These are phyloP conservation scores for Dactylellina leptospora DNA, from an alignment of 2,329 filamentous ascomycete species.

Conservation along the genomic window DNA sequence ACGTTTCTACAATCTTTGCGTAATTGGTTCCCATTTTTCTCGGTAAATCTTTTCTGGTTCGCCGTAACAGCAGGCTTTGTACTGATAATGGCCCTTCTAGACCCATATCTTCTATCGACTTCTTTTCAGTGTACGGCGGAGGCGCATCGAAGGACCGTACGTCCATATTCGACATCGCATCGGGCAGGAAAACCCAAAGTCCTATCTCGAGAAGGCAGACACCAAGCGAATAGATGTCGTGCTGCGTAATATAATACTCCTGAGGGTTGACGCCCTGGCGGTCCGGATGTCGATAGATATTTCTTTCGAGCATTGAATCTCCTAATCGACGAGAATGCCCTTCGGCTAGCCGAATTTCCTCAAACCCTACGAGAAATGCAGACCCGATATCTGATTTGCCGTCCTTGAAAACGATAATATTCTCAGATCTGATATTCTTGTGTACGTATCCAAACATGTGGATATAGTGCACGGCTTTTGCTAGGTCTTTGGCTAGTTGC, in stretches of 20 bases:
- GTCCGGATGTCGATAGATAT: constrained; percentile 65
- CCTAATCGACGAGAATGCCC: constrained; percentile 56
- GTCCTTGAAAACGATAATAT: constrained; percentile 58
- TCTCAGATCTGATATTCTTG: constrained; percentile 64
- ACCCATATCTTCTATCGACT: background rate
- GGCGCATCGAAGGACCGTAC: background rate
- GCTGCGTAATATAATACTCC: constrained; percentile 64
- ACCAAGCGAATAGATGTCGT: constrained; percentile 68
- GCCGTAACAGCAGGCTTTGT: constrained; percentile 5
- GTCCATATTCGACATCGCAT: constrained; percentile 6
- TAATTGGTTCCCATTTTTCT: constrained; percentile 58
- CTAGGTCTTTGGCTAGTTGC: constrained; percentile 59
- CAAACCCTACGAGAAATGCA: constrained; percentile 63
- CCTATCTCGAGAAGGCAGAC: constrained; percentile 67
- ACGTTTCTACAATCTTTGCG: constrained; percentile 58
- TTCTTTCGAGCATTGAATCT: constrained; percentile 61
- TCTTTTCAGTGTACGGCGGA: constrained; percentile 3
- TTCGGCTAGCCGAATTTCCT: constrained; percentile 60
- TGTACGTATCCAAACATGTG: constrained; percentile 63
- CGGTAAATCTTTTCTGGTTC: constrained; percentile 50
- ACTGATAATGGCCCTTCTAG: background rate
- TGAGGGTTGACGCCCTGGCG: constrained; percentile 62
- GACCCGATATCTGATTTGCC: constrained; percentile 54
- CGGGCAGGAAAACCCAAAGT: constrained; percentile 60
- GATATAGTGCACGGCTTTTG: constrained; percentile 59